Evolutionary conservation across 2,329 filamentous ascomycete genomes (phyloP).

Genomic region (Curvularia eragrostidis): DNA sequence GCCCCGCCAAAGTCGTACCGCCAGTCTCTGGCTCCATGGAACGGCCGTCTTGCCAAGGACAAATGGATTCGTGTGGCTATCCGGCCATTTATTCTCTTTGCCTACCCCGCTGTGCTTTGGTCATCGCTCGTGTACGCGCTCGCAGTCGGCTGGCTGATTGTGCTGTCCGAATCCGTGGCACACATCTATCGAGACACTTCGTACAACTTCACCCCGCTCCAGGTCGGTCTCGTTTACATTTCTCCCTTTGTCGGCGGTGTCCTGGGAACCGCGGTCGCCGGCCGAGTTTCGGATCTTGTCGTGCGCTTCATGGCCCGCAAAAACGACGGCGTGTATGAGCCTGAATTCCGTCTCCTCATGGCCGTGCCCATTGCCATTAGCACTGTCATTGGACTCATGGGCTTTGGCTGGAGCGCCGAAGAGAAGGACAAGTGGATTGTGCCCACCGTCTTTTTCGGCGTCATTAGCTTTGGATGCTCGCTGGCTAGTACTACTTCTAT

Average conservation of each 20-base stretch:
- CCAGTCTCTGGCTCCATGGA: slow-evolving; percentile 77
- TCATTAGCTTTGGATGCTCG: slow-evolving; percentile 91
- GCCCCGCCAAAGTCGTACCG: slow-evolving; percentile 73
- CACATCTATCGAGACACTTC: slow-evolving; percentile 74
- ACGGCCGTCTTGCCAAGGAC: slow-evolving; percentile 75
- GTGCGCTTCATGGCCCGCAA: slow-evolving; percentile 80
- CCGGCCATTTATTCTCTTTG: slow-evolving; percentile 83
- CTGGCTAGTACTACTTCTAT: slow-evolving; percentile 90
- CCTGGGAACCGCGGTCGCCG: slow-evolving; percentile 89
- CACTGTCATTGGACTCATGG: slow-evolving; percentile 87
- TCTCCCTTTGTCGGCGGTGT: slow-evolving; percentile 78
- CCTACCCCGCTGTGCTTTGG: slow-evolving; percentile 91
- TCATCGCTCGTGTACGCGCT: slow-evolving; percentile 83
- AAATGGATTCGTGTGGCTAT: slow-evolving; percentile 79
- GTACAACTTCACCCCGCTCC: slow-evolving; percentile 83
- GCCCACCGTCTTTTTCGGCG: slow-evolving; percentile 89
- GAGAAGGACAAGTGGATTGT: slow-evolving; percentile 83
- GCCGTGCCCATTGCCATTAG: slow-evolving; percentile 77
- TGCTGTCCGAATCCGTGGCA: slow-evolving; percentile 86
- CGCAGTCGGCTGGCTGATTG: slow-evolving; percentile 93
- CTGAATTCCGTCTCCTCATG: slow-evolving; percentile 75
- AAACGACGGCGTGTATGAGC: slow-evolving; percentile 94
- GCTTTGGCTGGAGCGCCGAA: slow-evolving; percentile 91
- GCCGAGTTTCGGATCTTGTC: slow-evolving; percentile 83
- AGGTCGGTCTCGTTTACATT: slow-evolving; percentile 86